phyloP scores from a whole-genome alignment of 768 basidiomycete genomes.

The Trametes cubensis region DNA sequence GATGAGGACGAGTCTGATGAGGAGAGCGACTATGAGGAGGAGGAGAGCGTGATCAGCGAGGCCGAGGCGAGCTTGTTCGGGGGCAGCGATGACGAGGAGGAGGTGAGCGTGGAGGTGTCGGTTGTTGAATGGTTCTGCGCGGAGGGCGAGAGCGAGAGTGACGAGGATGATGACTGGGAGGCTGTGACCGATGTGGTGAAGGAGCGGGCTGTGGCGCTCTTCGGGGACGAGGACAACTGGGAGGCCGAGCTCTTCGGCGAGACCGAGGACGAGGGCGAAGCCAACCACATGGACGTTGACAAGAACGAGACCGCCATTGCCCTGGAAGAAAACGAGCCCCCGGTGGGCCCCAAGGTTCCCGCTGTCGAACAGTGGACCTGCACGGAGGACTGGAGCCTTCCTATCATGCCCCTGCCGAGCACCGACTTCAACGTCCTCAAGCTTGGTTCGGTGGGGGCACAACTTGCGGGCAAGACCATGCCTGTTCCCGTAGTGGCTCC shows the following conservation, averaged over 20 bases:
- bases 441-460: no score
- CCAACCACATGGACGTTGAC: conserved; percentile 1
- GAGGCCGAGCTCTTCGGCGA: conserved; percentile 8
- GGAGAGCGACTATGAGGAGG: background rate
- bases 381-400: background rate
- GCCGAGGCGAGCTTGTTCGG: background rate
- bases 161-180: background rate
- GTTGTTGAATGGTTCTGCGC: background rate
- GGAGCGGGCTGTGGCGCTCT: background rate
- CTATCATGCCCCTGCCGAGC: conserved; percentile 4
- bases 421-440: conserved; percentile 1
- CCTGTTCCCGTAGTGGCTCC: no score
- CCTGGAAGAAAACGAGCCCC: no score
- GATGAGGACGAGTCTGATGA: background rate
- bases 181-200: background rate
- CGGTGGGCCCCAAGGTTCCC: no score
- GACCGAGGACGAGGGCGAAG: conserved; percentile 3
- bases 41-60: background rate
- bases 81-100: background rate
- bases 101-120: background rate
- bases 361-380: conserved; percentile 1
- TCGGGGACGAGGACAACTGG: background rate
- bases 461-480: no score
- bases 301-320: background rate
- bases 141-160: background rate